Base-by-base conservation (phyloP, 2,329 filamentous ascomycete genomes). In the Seiridium unicorne region DNA sequence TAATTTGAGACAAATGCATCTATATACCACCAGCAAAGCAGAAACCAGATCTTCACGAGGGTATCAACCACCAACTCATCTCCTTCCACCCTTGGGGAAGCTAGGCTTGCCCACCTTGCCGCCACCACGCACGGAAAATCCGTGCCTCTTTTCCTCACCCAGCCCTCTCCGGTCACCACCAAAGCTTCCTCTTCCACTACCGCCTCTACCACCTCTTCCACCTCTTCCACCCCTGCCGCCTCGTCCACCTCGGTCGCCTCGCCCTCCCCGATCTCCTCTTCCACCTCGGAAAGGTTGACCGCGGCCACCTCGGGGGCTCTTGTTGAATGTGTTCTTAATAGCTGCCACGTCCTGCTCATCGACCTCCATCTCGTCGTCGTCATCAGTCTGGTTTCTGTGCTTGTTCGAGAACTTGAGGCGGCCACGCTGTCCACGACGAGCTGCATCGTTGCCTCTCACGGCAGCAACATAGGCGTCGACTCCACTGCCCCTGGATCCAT, bases 331-430 rank as follows among this genome's bases (percentile, higher is more conserved):
- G 63, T 77, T 81, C 75, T 84, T 85, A 65, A 87, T 77, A 40
- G 76, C 77, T 44, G 79, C 72, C 71, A 80, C 64, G 67, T 79
- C 66, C 73, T 78, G 79, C 59, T 82, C 82, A 44, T 79, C 81
- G 36, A 80, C 77, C 13, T 81, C 82, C 34, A 70, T 63, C 11
- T 77, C 75, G 42, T 81, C 77, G 38, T 81, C 77, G 9, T 78
- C 78, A 32, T 73, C 72, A 26, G 69, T 72, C 35, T 78, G 78
- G 54, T 76, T 76, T 59, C 74, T 74, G 59, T 79, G 80, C 71
- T 82, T 84, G 74, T 90, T 91, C 44, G 85, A 87, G 77, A 90
- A 90, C 79, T 90, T 91, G 67, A 91, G 78, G 73, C 86, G 85
- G 51, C 88, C 89, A 56, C 87, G 84, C 61, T 86, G 83, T 31